These are phyloP conservation scores for Cladosporium colombiae DNA, from an alignment of 2,329 filamentous ascomycete species.

Conservation along the genomic window DNA sequence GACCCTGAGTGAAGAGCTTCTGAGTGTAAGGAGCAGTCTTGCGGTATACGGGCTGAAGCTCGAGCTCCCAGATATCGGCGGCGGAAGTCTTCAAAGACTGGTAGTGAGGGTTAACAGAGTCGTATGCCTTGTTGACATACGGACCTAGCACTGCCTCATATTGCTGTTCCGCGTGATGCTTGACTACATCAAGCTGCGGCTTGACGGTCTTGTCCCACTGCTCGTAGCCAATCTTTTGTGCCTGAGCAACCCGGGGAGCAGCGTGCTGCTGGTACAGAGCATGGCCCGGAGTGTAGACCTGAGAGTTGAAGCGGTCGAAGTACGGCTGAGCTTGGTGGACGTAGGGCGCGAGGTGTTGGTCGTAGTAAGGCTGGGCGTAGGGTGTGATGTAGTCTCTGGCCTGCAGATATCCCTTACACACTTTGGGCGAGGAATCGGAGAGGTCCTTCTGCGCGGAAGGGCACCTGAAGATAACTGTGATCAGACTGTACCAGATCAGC, in stretches of 20 bases:
- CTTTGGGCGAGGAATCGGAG: slow-evolving; percentile 67
- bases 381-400: slow-evolving; percentile 69
- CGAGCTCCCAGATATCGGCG: slow-evolving; percentile 68
- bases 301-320: slow-evolving; percentile 55
- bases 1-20: slow-evolving; percentile 66
- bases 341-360: slow-evolving; percentile 80
- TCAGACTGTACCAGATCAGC: slow-evolving; percentile 80
- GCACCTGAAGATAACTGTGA: slow-evolving; percentile 80
- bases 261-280: slow-evolving; percentile 68
- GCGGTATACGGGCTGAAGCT: slow-evolving; percentile 74
- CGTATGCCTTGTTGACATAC: slow-evolving; percentile 64
- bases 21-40: slow-evolving; percentile 72
- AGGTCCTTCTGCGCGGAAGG: slow-evolving; percentile 69
- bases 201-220: slow-evolving; percentile 80
- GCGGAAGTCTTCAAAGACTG: slow-evolving; percentile 63
- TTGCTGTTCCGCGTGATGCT: slow-evolving; percentile 60
- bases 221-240: slow-evolving; percentile 63
- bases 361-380: slow-evolving; percentile 81
- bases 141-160: slow-evolving; percentile 75
- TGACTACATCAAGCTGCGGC: slow-evolving; percentile 70
- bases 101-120: slow-evolving; percentile 70
- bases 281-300: slow-evolving; percentile 68
- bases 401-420: slow-evolving; percentile 80
- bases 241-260: slow-evolving; percentile 69
- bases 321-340: slow-evolving; percentile 77